phyloP scores from a whole-genome alignment of 225 moss, liverwort and hornwort species.

The Physcomitrellopsis africana region DNA sequence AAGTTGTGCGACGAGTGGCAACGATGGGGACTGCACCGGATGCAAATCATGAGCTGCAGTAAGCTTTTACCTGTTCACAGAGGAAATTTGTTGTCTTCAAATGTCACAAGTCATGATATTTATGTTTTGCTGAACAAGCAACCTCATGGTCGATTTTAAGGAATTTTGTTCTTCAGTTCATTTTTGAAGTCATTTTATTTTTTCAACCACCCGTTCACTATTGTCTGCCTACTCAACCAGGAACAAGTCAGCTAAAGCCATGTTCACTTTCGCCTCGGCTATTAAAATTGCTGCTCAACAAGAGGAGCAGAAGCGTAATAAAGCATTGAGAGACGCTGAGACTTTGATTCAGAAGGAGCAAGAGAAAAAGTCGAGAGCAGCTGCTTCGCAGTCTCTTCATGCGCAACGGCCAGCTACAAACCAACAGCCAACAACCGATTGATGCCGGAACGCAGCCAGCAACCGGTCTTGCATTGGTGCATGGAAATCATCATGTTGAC shows the following conservation, averaged over 20 bases:
- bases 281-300: conserved; percentile 59
- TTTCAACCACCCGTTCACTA: background rate
- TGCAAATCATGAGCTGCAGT: conserved; percentile 55
- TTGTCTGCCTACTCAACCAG: conserved; percentile 30
- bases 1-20: conserved; percentile 54
- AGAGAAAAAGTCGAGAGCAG: conserved; percentile 44
- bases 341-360: conserved; percentile 62
- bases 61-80: conserved; percentile 26
- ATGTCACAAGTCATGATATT: background rate
- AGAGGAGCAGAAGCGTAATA: conserved; percentile 55
- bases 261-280: conserved; percentile 60
- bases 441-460: conserved; percentile 1
- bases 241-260: conserved; percentile 54
- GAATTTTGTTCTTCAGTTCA: background rate
- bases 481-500: background rate
- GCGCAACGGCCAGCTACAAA: background rate
- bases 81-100: background rate
- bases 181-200: background rate
- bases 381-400: conserved; percentile 34
- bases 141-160: background rate
- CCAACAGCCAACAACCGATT: conserved; percentile 29
- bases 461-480: background rate
- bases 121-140: background rate
- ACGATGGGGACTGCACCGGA: conserved; percentile 51
- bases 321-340: conserved; percentile 56